phyloP scores from a whole-genome alignment of 148 eudicot genomes.

The Camellia japonica region DNA sequence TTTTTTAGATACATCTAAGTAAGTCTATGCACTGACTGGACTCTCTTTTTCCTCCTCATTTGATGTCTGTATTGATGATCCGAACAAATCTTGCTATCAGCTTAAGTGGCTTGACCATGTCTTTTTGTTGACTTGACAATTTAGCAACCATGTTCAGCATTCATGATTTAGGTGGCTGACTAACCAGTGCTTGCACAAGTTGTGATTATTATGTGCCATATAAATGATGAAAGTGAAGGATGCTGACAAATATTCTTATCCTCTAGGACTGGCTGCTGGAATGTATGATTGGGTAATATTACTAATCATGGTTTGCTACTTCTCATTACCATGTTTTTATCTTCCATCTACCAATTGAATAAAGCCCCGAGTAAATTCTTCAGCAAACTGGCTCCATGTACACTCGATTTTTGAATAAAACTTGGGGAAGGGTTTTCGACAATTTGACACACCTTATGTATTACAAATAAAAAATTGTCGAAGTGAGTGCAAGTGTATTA shows the following conservation, averaged over 20 bases:
- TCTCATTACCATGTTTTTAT: not conserved
- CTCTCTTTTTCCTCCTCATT: not conserved
- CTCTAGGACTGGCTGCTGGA: slow-evolving; percentile 83
- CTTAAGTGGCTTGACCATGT: not conserved
- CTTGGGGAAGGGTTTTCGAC: not conserved
- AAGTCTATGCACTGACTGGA: slow-evolving; percentile 9
- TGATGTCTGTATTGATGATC: not conserved
- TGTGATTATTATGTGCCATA: not conserved
- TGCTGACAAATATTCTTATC: not conserved
- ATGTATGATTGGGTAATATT: slow-evolving; percentile 87
- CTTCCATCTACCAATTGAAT: too few relatives aligned
- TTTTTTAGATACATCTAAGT: too few relatives aligned
- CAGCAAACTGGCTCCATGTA: too few relatives aligned
- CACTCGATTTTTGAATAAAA: too few relatives aligned
- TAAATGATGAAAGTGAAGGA: not conserved
- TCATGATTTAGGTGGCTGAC: not conserved
- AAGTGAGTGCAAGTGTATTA: too few relatives aligned
- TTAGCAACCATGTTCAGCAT: too few relatives aligned
- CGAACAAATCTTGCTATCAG: not conserved
- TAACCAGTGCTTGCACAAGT: not conserved
- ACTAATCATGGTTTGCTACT: not conserved
- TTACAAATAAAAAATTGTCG: too few relatives aligned
- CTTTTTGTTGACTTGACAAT: not conserved
- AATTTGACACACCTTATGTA: not conserved
- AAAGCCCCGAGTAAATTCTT: too few relatives aligned